Base-by-base conservation (phyloP, 2,329 filamentous ascomycete genomes). In the Coniochaeta sp. region DNA sequence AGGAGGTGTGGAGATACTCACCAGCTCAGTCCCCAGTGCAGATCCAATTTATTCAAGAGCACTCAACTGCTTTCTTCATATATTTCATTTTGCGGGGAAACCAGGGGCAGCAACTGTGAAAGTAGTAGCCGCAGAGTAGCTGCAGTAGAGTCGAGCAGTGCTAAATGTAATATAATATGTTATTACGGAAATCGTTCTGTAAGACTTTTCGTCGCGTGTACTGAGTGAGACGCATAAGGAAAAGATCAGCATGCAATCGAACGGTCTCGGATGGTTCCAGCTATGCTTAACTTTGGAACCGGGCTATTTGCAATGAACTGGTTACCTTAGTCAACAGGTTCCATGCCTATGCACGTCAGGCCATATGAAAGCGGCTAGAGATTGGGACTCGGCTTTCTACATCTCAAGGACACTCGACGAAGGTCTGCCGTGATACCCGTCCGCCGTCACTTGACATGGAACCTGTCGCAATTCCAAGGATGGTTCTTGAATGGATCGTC, bases 1-100 rank as follows among this genome's bases (percentile, higher is more conserved):
- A 57, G 54, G 26, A 28, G 17, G 54, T 36, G 54, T 57, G 54
- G 54, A 14, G 54, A 57, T 57, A 8, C 24, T 33, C 52, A 55
- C 6, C 52, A n/a, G n/a, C 26, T 12, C 52, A 17, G 19, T 57
- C 22, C 19, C 54, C n/a, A n/a, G 31, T 57, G 54, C 54, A 38
- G 54, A 57, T 57, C 54, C n/a, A 57, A 57, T 57, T 34, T 57
- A 57, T 57, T 31, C 54, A 57, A 1, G 22, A 52, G 22, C 54
- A 8, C 12, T 57, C n/a, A 11, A 34, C 9, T 31, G 54, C 12
- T 22, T 12, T 16, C 22, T 19, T 11, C 22, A 17, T 31, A 57
- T 34, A 38, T 34, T 38, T 31, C 26, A 1, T 56, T 57, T 57
- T 57, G 54, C 54, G 54, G 54, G 54, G 54, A 16, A 57, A 14